Conservation (phyloP, 805 yeast genomes). For the Hyphopichia homilentoma region DNA sequence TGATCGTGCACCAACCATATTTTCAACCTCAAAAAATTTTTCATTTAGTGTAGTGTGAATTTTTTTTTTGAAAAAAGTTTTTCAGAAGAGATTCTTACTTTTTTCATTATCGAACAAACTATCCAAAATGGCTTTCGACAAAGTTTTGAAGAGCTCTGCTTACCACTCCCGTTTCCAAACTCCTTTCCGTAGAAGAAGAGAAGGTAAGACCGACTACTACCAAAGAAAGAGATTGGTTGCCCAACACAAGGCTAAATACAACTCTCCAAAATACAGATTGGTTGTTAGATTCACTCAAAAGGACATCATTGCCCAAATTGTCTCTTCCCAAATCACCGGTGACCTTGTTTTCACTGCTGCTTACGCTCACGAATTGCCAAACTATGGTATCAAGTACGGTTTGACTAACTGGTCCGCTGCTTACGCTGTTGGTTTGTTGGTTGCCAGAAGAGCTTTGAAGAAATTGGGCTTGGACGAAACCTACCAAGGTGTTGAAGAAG, state of each 20-base stretch:
- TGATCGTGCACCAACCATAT: neutral
- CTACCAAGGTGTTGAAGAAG: slow-evolving; percentile 98
- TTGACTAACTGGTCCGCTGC: slow-evolving; percentile 99
- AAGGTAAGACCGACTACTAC: slow-evolving; percentile 99
- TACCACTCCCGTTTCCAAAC: slow-evolving; percentile 99
- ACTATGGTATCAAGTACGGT: slow-evolving; percentile 96
- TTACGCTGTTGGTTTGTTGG: slow-evolving; percentile 96
- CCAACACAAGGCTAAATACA: slow-evolving; percentile 99
- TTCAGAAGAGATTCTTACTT: neutral
- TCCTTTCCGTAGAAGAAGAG: slow-evolving; percentile 99
- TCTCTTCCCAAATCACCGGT: slow-evolving; percentile 96
- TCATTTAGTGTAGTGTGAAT: neutral
- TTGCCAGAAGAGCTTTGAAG: slow-evolving; percentile 98
- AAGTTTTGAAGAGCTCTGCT: slow-evolving; percentile 75
- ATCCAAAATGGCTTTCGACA: slow-evolving; percentile 71
- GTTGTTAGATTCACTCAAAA: slow-evolving; percentile 99
- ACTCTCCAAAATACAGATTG: slow-evolving; percentile 98
- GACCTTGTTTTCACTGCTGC: slow-evolving; percentile 96
- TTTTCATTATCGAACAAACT: slow-evolving; percentile 4
- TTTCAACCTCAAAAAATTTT: neutral
- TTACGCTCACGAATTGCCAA: slow-evolving; percentile 98
- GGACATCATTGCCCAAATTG: slow-evolving; percentile 97
- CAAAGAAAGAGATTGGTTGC: slow-evolving; percentile 99
- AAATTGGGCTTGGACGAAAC: slow-evolving; percentile 98
- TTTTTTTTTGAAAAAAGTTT: slow-evolving; percentile 2